Evolutionary conservation across 2,329 filamentous ascomycete genomes (phyloP).

Genomic region (Fonsecaea monophora): DNA sequence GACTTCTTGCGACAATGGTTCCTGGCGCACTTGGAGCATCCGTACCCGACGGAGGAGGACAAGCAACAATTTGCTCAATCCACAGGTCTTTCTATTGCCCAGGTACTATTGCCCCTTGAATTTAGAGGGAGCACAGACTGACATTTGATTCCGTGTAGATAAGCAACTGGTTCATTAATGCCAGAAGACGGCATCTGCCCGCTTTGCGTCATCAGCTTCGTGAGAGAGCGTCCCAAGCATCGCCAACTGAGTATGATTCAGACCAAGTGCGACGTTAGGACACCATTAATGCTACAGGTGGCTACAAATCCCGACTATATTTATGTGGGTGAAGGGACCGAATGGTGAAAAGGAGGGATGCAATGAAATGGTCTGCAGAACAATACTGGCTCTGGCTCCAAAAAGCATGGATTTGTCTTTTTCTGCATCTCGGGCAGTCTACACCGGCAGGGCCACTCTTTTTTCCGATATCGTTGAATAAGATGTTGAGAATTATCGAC

Average conservation of each 20-base stretch:
- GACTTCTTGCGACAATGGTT: slow-evolving; percentile 84
- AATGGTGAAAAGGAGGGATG: not conserved
- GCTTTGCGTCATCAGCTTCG: slow-evolving; percentile 45
- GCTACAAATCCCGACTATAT: not conserved
- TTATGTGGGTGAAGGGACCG: not conserved
- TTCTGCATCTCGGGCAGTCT: slow-evolving; percentile 5
- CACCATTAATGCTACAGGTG: not conserved
- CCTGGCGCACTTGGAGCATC: slow-evolving; percentile 74
- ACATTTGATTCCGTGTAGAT: slow-evolving; percentile 46
- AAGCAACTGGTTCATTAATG: slow-evolving; percentile 63
- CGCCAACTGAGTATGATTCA: slow-evolving; percentile 27
- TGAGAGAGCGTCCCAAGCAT: slow-evolving; percentile 20
- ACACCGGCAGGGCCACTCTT: not conserved
- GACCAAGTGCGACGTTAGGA: slow-evolving; percentile 27
- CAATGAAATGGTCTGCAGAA: not conserved
- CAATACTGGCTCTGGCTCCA: not conserved
- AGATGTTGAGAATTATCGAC: not conserved
- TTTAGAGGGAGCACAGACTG: slow-evolving; percentile 5
- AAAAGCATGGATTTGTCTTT: slow-evolving; percentile 3
- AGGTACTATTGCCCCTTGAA: slow-evolving; percentile 46
- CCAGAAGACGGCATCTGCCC: slow-evolving; percentile 56
- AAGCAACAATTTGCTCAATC: slow-evolving; percentile 79
- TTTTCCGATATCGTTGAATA: not conserved
- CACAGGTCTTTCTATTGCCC: slow-evolving; percentile 78
- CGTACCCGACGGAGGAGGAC: slow-evolving; percentile 87